phyloP scores from a whole-genome alignment of 768 basidiomycete genomes.

The Macrocybe gigantea region DNA sequence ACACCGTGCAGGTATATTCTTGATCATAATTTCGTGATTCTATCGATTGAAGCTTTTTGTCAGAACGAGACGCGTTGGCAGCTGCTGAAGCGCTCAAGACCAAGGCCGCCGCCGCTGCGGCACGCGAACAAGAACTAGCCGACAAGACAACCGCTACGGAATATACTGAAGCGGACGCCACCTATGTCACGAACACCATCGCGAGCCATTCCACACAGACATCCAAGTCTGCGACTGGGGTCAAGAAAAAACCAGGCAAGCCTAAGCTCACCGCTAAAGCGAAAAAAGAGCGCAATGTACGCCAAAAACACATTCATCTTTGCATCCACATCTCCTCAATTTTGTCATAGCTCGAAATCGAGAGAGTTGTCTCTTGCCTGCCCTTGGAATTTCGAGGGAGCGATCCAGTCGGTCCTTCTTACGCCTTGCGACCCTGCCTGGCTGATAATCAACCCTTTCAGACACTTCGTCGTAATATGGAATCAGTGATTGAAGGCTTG shows the following conservation, averaged over 20 bases:
- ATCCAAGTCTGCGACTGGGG: slow-evolving; percentile 26
- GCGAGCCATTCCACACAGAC: slow-evolving; percentile 28
- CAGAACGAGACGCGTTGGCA: slow-evolving; percentile 57
- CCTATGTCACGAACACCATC: slow-evolving; percentile 32
- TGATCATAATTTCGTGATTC: not conserved
- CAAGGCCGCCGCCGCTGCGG: slow-evolving; percentile 20
- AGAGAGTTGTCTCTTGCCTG: slow-evolving; percentile 66
- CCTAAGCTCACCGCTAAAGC: slow-evolving; percentile 71
- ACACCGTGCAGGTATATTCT: slow-evolving; percentile 47
- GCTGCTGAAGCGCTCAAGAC: slow-evolving; percentile 49
- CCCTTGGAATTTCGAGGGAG: slow-evolving; percentile 89
- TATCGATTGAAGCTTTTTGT: not conserved
- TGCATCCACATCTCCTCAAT: not conserved
- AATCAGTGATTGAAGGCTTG: slow-evolving; percentile 71
- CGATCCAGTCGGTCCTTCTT: slow-evolving; percentile 61
- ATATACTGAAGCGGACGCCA: slow-evolving; percentile 33
- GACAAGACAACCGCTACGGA: slow-evolving; percentile 38
- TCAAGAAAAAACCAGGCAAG: slow-evolving; percentile 57
- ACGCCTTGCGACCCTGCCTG: not conserved
- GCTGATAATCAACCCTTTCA: slow-evolving; percentile 18
- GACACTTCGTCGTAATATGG: slow-evolving; percentile 73
- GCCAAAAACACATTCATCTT: slow-evolving; percentile 10
- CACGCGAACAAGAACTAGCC: slow-evolving; percentile 25
- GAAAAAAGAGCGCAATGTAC: slow-evolving; percentile 75
- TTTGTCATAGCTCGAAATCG: slow-evolving; percentile 45